These are phyloP conservation scores for Didymella arachidicola DNA, from an alignment of 2,329 filamentous ascomycete species.

Conservation along the genomic window DNA sequence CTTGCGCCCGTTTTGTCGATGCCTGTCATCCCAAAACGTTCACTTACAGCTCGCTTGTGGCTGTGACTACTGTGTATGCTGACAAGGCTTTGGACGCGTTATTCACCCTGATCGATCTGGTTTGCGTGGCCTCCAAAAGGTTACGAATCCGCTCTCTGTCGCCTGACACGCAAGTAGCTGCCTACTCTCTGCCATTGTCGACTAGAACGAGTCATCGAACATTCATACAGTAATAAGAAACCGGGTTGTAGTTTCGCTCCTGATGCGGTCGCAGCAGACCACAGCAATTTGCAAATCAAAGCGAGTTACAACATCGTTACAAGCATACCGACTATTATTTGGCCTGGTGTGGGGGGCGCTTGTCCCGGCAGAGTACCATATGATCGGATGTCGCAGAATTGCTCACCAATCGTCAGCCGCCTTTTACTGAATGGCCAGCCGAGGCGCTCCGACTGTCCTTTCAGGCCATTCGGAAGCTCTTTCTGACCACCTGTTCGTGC, in stretches of 20 bases:
- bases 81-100: constrained; percentile 29
- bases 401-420: constrained; percentile 18
- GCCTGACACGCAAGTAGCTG: constrained; percentile 9
- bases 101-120: constrained; percentile 20
- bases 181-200: neutral
- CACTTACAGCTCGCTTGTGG: constrained; percentile 36
- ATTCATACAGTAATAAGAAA: constrained; percentile 15
- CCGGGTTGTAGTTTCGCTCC: constrained; percentile 4
- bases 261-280: constrained; percentile 16
- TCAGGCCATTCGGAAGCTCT: neutral
- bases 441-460: constrained; percentile 1
- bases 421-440: constrained; percentile 16
- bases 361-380: constrained; percentile 11
- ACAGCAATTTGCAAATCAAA: constrained; percentile 6
- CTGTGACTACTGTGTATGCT: constrained; percentile 25
- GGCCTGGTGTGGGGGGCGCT: constrained; percentile 10
- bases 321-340: constrained; percentile 9
- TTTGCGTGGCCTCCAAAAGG: constrained; percentile 25
- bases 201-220: neutral
- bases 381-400: constrained; percentile 20
- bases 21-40: constrained; percentile 28
- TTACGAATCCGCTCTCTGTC: constrained; percentile 31
- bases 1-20: constrained; percentile 26
- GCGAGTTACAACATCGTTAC: constrained; percentile 10
- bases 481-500: constrained; percentile 21